Percentiles rank a stretch among this genome's conserved stretches.
Conservation (phyloP, 352 stramenopile species). For the Thraustochytrium sp. region DNA sequence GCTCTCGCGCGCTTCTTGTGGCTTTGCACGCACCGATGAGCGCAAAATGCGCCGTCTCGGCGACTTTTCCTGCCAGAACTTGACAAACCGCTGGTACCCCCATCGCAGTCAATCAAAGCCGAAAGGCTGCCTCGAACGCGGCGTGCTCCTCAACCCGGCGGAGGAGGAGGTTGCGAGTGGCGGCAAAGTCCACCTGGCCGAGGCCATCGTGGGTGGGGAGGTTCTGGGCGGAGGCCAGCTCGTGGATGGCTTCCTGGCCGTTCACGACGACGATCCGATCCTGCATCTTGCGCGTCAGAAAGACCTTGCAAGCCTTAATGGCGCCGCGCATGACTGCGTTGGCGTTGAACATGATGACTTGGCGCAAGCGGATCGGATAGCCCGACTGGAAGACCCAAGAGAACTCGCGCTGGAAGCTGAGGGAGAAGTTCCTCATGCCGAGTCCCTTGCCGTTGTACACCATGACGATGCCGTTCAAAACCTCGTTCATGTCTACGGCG, state of each 20-base stretch:
- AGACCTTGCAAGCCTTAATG: not conserved
- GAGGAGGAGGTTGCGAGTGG: too few relatives aligned
- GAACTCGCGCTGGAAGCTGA: not conserved
- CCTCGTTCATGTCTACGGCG: not conserved
- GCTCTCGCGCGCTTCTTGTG: too few relatives aligned
- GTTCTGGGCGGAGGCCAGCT: too few relatives aligned
- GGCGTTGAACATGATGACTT: not conserved
- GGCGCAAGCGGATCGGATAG: not conserved
- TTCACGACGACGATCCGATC: not conserved
- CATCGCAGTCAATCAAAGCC: too few relatives aligned
- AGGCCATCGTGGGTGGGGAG: too few relatives aligned
- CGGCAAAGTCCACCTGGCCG: too few relatives aligned
- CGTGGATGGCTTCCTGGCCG: not conserved
- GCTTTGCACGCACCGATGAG: too few relatives aligned
- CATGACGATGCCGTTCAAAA: not conserved
- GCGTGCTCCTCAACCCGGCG: too few relatives aligned
- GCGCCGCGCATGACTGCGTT: not conserved
- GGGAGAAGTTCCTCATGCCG: not conserved
- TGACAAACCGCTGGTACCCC: too few relatives aligned
- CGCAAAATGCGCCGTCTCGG: too few relatives aligned
- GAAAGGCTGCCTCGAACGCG: too few relatives aligned
- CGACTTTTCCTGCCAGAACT: too few relatives aligned
- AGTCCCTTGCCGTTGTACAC: not conserved
- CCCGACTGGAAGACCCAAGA: not conserved
- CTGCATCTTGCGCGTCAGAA: not conserved